phyloP scores from a whole-genome alignment of 1,284 basidiomycete species.

The Austroboletus novae-zelandiae region DNA sequence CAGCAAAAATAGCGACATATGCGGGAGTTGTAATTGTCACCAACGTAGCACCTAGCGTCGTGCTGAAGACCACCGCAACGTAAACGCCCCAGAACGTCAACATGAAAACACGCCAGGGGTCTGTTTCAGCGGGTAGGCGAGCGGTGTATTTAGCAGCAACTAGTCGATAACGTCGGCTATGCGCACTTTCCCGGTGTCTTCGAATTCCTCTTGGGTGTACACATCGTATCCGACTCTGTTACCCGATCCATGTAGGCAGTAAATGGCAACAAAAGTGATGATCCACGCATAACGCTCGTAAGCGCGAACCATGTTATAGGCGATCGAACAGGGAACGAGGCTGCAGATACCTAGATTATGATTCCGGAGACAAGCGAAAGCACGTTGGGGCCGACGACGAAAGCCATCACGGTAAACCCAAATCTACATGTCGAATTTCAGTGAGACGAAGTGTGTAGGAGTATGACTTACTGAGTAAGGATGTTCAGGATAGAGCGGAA shows the following conservation, averaged over 20 bases:
- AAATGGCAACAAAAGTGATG: conserved; percentile 51
- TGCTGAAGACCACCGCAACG: conserved; percentile 53
- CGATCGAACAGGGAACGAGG: conserved; percentile 49
- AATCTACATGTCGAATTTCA: conserved; percentile 29
- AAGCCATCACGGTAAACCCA: conserved; percentile 43
- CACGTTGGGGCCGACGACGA: conserved; percentile 45
- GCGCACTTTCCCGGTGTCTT: conserved; percentile 46
- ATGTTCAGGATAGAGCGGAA: conserved; percentile 61
- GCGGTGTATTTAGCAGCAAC: conserved; percentile 58
- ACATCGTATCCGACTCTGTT: conserved; percentile 49
- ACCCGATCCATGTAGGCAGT: conserved; percentile 46
- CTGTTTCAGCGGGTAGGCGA: conserved; percentile 45
- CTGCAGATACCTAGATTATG: conserved; percentile 43
- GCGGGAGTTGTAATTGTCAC: conserved; percentile 54
- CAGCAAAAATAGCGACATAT: conserved; percentile 48
- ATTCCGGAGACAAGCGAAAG: conserved; percentile 28
- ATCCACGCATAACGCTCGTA: conserved; percentile 68
- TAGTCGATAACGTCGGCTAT: conserved; percentile 49
- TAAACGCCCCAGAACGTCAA: conserved; percentile 58
- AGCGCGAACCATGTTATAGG: conserved; percentile 52
- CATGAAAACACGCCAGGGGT: conserved; percentile 47
- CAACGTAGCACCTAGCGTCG: conserved; percentile 53
- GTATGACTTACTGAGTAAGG: conserved; percentile 48
- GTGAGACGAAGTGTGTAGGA: background rate
- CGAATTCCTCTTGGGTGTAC: conserved; percentile 41